A percentile compares a stretch with the other conserved stretches of the same genome.
These are phyloP conservation scores for Fallopia convolvulus DNA, from an alignment of 148 eudicot species.

Conservation along the genomic window DNA sequence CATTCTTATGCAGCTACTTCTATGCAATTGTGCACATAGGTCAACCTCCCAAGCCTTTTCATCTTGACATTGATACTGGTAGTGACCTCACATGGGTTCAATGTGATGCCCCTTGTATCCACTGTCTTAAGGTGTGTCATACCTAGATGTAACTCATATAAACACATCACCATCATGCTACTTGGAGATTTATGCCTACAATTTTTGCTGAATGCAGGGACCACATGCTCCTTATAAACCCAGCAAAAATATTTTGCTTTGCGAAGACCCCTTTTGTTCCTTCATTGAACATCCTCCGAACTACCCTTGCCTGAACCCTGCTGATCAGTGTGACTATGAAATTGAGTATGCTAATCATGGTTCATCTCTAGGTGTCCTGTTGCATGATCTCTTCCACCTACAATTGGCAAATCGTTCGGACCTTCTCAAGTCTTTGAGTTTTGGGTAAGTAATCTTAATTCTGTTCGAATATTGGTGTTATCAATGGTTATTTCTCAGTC, in stretches of 20 bases:
- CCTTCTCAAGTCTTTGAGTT: constrained; percentile 37
- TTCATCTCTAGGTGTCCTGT: constrained; percentile 71
- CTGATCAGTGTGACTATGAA: constrained; percentile 88
- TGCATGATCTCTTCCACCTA: constrained; percentile 51
- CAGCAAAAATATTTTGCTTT: constrained; percentile 38
- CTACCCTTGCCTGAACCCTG: constrained; percentile 35
- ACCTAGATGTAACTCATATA: background rate
- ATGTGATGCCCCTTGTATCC: constrained; percentile 21
- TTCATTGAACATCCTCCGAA: constrained; percentile 42
- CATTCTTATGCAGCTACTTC: constrained; percentile 14
- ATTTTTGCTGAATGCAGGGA: constrained; percentile 32
- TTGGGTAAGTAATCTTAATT: constrained; percentile 44
- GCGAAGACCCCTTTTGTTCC: constrained; percentile 60
- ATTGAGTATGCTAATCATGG: constrained; percentile 78
- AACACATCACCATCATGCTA: background rate
- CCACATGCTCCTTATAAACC: constrained; percentile 88
- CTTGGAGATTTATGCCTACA: background rate
- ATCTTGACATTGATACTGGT: constrained; percentile 21
- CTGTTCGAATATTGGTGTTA: background rate
- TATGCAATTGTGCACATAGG: constrained; percentile 15
- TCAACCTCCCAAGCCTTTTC: constrained; percentile 11
- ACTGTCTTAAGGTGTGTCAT: constrained; percentile 9
- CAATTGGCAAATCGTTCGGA: constrained; percentile 46
- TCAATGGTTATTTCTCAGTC: background rate
- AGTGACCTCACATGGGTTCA: constrained; percentile 26